phyloP scores from a whole-genome alignment of 352 stramenopile species.

The Thraustochytrium striatum region DNA sequence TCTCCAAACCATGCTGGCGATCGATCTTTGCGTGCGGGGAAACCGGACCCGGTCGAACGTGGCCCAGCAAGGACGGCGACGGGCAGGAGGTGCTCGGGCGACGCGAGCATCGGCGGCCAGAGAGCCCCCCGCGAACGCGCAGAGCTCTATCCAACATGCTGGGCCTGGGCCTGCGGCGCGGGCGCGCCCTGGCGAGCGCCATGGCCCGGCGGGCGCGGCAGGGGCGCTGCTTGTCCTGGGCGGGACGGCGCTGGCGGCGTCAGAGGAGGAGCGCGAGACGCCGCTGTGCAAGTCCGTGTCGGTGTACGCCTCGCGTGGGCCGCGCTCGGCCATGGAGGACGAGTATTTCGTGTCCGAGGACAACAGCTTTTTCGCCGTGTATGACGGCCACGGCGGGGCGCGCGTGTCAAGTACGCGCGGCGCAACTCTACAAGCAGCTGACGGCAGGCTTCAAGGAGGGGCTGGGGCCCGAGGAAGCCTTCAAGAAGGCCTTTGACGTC shows the following conservation, averaged over 20 bases:
- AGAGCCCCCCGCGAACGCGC: too few species aligned
- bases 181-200: too few species aligned
- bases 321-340: slow-evolving; percentile 58
- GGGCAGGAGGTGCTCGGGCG: too few species aligned
- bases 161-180: too few species aligned
- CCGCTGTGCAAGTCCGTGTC: slow-evolving; percentile 45
- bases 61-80: too few species aligned
- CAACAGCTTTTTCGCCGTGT: slow-evolving; percentile 55
- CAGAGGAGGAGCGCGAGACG: background rate
- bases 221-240: background rate
- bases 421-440: slow-evolving; percentile 53
- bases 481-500: slow-evolving; percentile 51
- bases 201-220: background rate
- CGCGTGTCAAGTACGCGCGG: slow-evolving; percentile 56
- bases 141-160: too few species aligned
- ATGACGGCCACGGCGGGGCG: slow-evolving; percentile 57
- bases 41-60: too few species aligned
- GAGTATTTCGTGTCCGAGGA: slow-evolving; percentile 55
- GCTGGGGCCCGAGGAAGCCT: background rate
- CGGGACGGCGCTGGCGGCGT: background rate
- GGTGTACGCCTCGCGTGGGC: slow-evolving; percentile 47
- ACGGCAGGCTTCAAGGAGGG: background rate
- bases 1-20: too few species aligned
- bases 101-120: too few species aligned
- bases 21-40: too few species aligned